Evolutionary conservation across 257 asterid species (phyloP).

Genomic region (Coffea eugenioides): DNA sequence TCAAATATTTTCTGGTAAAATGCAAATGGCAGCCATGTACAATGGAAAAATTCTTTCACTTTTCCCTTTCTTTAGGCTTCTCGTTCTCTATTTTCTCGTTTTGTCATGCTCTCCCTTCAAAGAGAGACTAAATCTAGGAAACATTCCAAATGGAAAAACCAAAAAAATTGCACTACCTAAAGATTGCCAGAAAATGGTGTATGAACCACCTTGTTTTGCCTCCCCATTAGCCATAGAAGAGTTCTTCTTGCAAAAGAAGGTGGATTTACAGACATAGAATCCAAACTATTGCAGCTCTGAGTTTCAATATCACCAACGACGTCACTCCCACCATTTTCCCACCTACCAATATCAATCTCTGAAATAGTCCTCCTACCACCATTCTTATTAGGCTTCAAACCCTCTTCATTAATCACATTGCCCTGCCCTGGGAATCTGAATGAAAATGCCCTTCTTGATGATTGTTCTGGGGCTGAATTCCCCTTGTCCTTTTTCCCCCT

Average conservation of each 20-base stretch:
- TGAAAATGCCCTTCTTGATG: constrained; percentile 64
- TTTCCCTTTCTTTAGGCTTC: neutral
- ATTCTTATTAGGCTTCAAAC: constrained; percentile 27
- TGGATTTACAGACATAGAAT: constrained; percentile 47
- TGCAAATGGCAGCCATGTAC: neutral
- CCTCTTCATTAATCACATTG: constrained; percentile 24
- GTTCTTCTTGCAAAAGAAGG: constrained; percentile 79
- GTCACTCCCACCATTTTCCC: constrained; percentile 57
- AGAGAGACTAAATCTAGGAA: constrained; percentile 10
- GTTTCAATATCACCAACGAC: constrained; percentile 46
- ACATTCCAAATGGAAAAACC: neutral
- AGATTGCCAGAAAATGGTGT: constrained; percentile 50
- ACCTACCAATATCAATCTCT: constrained; percentile 48
- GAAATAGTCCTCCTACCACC: constrained; percentile 49
- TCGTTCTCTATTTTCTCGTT: constrained; percentile 3
- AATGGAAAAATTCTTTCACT: constrained; percentile 2
- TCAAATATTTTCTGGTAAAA: neutral
- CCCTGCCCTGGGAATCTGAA: constrained; percentile 51
- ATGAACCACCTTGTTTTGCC: constrained; percentile 73
- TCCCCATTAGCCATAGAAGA: constrained; percentile 79
- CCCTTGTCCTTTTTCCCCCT: constrained; percentile 48
- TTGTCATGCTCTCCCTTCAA: neutral
- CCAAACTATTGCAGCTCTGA: constrained; percentile 57
- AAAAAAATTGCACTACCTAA: constrained; percentile 27
- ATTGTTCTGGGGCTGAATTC: constrained; percentile 26